These are phyloP conservation scores for Basipetospora chlamydospora DNA, from an alignment of 2,329 filamentous ascomycete species.

Conservation along the genomic window DNA sequence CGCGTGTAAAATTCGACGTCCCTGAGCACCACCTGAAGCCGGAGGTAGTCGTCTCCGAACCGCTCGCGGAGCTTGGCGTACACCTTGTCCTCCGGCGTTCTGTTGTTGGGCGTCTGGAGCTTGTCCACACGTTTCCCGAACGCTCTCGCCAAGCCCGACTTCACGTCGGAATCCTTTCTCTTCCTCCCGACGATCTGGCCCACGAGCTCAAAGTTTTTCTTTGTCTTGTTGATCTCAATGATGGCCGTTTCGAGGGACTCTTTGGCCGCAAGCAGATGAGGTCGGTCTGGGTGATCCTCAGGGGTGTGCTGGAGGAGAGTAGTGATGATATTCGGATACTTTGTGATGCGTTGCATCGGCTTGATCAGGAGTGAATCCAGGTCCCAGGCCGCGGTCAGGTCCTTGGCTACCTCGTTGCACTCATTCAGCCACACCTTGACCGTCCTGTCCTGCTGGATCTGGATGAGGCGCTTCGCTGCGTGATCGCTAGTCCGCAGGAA, in stretches of 20 bases:
- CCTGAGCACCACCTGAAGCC: constrained; percentile 79
- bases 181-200: constrained; percentile 77
- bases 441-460: constrained; percentile 47
- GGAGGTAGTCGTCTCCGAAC: constrained; percentile 84
- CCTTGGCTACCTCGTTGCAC: constrained; percentile 82
- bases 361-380: constrained; percentile 94
- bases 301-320: constrained; percentile 70
- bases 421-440: constrained; percentile 80
- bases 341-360: constrained; percentile 84
- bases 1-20: constrained; percentile 88
- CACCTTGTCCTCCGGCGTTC: constrained; percentile 60
- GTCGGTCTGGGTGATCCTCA: constrained; percentile 67
- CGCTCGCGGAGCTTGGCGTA: constrained; percentile 73
- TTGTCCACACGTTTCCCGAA: constrained; percentile 85
- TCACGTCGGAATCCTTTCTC: constrained; percentile 77
- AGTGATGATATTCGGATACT: constrained; percentile 77
- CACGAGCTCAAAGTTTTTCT: constrained; percentile 86
- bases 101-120: constrained; percentile 43
- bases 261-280: constrained; percentile 41
- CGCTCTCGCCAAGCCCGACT: constrained; percentile 70
- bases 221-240: constrained; percentile 84
- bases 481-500: constrained; percentile 50
- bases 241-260: constrained; percentile 49
- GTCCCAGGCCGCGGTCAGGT: constrained; percentile 88
- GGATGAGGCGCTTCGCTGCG: constrained; percentile 44